Evolutionary conservation across 176 grass and related monocot species (phyloP), one percentile per base, ranked within the genome.

Genomic region (Thalia dealbata): DNA sequence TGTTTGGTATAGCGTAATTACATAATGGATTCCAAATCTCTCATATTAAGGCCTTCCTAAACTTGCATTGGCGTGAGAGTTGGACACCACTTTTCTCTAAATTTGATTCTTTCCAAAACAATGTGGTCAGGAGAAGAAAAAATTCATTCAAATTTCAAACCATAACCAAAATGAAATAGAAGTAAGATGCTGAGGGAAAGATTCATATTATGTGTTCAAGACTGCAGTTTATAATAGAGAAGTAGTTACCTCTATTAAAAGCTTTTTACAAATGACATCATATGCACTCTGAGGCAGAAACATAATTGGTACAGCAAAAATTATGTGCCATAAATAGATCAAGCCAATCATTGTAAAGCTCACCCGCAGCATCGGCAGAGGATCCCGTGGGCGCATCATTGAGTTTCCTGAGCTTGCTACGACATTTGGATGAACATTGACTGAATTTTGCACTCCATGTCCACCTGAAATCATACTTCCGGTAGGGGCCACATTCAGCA

Each of bases 341-440:
- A 72, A 83, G 69, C 22, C 7, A 77, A 79, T 69, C 84, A 65
- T 51, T 16, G 18, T 14, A 29, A 48, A 75, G 67, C 88, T 83
- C 74, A 99, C 95, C 80, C 83, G 84, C 70, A 91, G 63, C 79
- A 99, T 84, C 79, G 86, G 90, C 79, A 91, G 71, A 1, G 83
- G 65, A 55, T 95, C 90, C 59, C 85, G 85, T 58, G 90, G 85
- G 61, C 95, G 81, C 76, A 88, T 70, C 71, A 93, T 84, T 4
- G 76, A 66, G 79, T 85, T 95, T 81, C 78, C 91, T 67, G 81
- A 79, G 32, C 79, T 84, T 71, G 76, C 45, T 77, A 82, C 69
- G 24, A 50, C 60, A 89, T 83, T 66, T 71, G 78, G 83, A 76
- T 89, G 86, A 77, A 82, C 69, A 84, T 80, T 89, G 52, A 75